These are phyloP conservation scores for Epichloe bromicola DNA, from an alignment of 2,329 filamentous ascomycete genomes.

Conservation along the genomic window DNA sequence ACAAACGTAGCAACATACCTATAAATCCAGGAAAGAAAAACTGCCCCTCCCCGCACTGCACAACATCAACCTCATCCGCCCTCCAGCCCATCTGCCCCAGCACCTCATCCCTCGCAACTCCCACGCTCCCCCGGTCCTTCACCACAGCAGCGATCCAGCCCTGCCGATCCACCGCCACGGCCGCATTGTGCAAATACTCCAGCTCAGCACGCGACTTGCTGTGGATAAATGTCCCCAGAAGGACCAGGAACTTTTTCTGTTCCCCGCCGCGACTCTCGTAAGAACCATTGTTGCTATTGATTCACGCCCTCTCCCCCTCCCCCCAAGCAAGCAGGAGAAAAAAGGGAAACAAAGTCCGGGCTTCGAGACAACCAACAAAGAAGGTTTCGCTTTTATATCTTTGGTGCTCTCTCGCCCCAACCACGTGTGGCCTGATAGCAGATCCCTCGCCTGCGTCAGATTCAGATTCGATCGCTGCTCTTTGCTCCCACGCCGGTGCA, in stretches of 20 bases:
- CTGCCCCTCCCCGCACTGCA: conserved; percentile 31
- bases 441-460: too few species aligned
- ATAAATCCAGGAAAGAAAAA: conserved; percentile 83
- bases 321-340: too few species aligned
- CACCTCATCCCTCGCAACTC: conserved; percentile 19
- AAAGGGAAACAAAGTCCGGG: too few species aligned
- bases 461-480: not conserved
- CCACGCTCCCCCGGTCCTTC: conserved; percentile 17
- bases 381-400: too few species aligned
- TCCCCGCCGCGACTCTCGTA: conserved; percentile 6
- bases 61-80: conserved; percentile 23
- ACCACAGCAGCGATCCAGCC: conserved; percentile 40
- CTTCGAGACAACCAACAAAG: too few species aligned
- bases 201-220: conserved; percentile 34
- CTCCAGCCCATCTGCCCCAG: conserved; percentile 33
- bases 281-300: conserved; percentile 1
- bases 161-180: conserved; percentile 33
- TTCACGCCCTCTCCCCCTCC: not conserved
- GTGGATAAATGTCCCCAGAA: conserved; percentile 44
- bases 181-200: conserved; percentile 36
- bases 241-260: conserved; percentile 28
- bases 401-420: too few species aligned
- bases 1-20: conserved; percentile 31
- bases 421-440: too few species aligned
- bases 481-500: not conserved